Evolutionary conservation across 2,329 filamentous ascomycete species (phyloP).

Genomic region (Diaporthe aspalathi): DNA sequence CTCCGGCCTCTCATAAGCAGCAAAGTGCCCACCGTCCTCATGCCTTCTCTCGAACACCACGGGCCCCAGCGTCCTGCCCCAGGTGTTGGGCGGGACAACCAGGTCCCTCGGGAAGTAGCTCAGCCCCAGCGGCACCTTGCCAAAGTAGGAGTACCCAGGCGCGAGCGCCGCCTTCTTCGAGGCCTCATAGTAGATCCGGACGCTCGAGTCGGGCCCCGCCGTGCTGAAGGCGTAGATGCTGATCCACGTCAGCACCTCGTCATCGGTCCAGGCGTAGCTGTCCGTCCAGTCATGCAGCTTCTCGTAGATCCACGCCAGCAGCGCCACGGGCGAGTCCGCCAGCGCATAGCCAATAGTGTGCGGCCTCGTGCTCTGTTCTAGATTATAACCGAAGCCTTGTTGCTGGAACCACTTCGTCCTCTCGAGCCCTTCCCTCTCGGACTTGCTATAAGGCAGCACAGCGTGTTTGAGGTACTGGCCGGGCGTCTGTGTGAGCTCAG

Average conservation of each 20-base stretch:
- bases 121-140: conserved; percentile 39
- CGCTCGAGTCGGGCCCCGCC: conserved; percentile 74
- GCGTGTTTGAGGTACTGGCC: conserved; percentile 67
- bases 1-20: conserved; percentile 68
- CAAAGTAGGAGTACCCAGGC: conserved; percentile 32
- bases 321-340: conserved; percentile 74
- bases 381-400: conserved; percentile 69
- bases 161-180: conserved; percentile 50
- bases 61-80: conserved; percentile 68
- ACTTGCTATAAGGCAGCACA: conserved; percentile 62
- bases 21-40: conserved; percentile 69
- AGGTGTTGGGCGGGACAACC: conserved; percentile 62
- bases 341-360: conserved; percentile 78
- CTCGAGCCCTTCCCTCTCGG: conserved; percentile 63
- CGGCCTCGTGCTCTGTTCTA: conserved; percentile 74
- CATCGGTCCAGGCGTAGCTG: conserved; percentile 77
- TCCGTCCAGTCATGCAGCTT: conserved; percentile 84
- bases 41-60: conserved; percentile 68
- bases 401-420: conserved; percentile 67
- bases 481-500: conserved; percentile 63
- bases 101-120: conserved; percentile 69
- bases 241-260: conserved; percentile 81
- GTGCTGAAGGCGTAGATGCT: conserved; percentile 78
- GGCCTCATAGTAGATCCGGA: conserved; percentile 79
- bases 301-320: conserved; percentile 84